Conservation (phyloP, 345 rosid genomes). For the Eutrema heterophyllum region DNA sequence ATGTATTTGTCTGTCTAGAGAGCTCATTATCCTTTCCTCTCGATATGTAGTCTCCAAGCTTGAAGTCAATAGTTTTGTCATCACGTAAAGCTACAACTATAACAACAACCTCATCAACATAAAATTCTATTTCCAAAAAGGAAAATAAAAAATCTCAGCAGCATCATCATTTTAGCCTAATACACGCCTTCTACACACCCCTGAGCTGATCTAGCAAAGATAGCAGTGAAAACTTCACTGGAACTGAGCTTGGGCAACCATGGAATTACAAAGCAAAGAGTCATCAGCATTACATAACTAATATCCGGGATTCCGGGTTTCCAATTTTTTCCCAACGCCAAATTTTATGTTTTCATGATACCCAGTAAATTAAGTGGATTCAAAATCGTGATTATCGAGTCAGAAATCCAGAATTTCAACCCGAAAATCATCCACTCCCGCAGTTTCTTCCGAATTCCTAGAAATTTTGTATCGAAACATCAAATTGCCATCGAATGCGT, state of each 20-base stretch:
- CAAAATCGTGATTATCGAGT: neutral
- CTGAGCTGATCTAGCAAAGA: neutral
- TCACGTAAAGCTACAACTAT: conserved; percentile 33
- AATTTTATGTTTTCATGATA: neutral
- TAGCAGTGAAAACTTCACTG: neutral
- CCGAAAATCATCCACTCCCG: neutral
- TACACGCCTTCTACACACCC: neutral
- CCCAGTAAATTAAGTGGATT: neutral
- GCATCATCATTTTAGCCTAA: neutral
- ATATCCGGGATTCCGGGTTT: neutral
- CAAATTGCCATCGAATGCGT: neutral
- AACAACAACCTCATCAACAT: conserved; percentile 8
- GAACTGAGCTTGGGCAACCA: neutral
- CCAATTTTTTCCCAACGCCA: neutral
- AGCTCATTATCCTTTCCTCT: conserved; percentile 20
- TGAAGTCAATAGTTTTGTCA: conserved; percentile 17
- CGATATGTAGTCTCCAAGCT: conserved; percentile 14
- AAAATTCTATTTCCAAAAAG: neutral
- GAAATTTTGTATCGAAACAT: neutral
- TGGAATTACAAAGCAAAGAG: neutral
- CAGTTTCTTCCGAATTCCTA: neutral
- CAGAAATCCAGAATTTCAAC: neutral
- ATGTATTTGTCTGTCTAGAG: conserved; percentile 20
- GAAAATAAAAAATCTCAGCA: neutral
- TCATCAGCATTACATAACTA: conserved; percentile 1